Evolutionary conservation across 108 stramenopile genomes (phyloP).

Genomic region (Cyclostephanos invisitatus): DNA sequence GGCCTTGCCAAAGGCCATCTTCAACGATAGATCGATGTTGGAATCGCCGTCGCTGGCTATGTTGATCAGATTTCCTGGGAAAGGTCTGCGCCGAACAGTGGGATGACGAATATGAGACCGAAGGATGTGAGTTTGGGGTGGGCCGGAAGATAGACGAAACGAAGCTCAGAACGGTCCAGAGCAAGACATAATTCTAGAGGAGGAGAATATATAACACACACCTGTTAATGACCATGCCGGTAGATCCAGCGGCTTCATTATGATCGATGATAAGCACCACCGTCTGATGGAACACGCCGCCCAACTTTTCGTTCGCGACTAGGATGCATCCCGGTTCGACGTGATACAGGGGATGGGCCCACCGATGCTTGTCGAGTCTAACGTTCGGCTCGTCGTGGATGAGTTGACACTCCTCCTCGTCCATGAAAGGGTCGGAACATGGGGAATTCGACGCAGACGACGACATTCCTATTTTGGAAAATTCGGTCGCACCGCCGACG

Average conservation of each 20-base stretch:
- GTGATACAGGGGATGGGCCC: constrained; percentile 81
- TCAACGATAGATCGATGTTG: constrained; percentile 76
- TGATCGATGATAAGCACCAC: constrained; percentile 89
- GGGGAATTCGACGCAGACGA: constrained; percentile 8
- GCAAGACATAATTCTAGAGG: background rate
- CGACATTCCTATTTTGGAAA: constrained; percentile 19
- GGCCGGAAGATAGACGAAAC: background rate
- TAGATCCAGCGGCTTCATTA: constrained; percentile 70
- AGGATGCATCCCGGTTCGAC: constrained; percentile 86
- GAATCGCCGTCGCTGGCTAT: constrained; percentile 60
- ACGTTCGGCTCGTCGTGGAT: constrained; percentile 57
- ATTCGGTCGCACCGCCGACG: constrained; percentile 57
- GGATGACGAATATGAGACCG: constrained; percentile 6
- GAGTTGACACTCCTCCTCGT: constrained; percentile 73
- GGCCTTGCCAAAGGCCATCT: constrained; percentile 71
- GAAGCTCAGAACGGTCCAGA: background rate
- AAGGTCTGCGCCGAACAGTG: constrained; percentile 50
- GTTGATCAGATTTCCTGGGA: constrained; percentile 70
- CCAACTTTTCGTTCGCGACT: constrained; percentile 86
- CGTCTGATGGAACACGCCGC: constrained; percentile 89
- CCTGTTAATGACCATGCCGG: constrained; percentile 89
- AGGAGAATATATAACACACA: no score
- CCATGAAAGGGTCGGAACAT: constrained; percentile 77
- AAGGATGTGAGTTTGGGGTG: constrained; percentile 1
- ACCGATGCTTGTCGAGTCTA: constrained; percentile 73